Base-by-base conservation (phyloP, 73 alveolate species). In the Paramecium caudatum region DNA sequence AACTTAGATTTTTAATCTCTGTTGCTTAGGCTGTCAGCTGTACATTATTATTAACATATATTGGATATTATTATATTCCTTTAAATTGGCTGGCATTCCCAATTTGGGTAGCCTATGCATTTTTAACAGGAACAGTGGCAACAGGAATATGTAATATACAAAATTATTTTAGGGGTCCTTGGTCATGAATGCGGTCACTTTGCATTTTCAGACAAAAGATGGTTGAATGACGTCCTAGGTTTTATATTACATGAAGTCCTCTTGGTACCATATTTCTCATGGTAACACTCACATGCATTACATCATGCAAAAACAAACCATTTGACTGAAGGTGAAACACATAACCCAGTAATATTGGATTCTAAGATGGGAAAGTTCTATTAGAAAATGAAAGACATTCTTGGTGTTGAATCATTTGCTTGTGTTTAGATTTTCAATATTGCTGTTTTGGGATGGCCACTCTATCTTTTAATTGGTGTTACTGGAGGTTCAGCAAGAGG, bases 401-500 rank as follows among this genome's bases (percentile, higher is more conserved):
- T 86, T 23, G 93, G 93, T 3, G 90, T 63, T 68, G 93, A 86
- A 63, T 63, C 90, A 15, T 86, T 86, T 78, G 61, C 93, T 43
- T 62, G 74, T 65, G 63, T 70, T 48, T 86, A 86, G 47, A 34
- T 86, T 1, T 49, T 86, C 74, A 86, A 61, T 34, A 62, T 86
- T 17, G 48, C 84, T 9, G 80, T 86, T 17, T 32, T 86, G 41
- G 93, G 93, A 55, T 86, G 87, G 90, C 93, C 93, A 4, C 80
- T 55, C 10, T 86, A 86, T 49, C 93, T 86, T 15, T 19, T 63
- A 25, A 23, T 86, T 10, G 93, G 93, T 41, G 80, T 78, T 5
- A 86, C 90, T 37, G 93, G 93, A 34, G 93, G 93, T 19, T 78
- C 93, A 63, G 93, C 93, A 23, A 86, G 93, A 86, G 93, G 93